Base-by-base conservation (phyloP, 176 grass and related monocot genomes). In the Pharus latifolius region DNA sequence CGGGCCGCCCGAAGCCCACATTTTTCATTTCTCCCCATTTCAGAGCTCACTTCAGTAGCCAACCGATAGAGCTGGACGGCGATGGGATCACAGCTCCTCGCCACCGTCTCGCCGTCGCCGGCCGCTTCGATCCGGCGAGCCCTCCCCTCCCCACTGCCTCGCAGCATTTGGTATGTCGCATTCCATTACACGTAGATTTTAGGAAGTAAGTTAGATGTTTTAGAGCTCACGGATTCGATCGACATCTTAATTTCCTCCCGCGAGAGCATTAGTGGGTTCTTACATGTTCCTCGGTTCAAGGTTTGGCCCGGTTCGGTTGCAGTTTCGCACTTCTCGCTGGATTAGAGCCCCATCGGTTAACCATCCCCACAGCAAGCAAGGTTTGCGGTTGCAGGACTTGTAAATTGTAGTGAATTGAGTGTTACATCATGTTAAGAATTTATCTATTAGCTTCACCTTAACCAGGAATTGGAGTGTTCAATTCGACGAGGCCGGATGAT, bases 31-130 rank as follows among this genome's bases (percentile, higher is more conserved):
- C n/a, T n/a, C n/a, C n/a, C n/a, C n/a, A n/a, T n/a, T n/a, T n/a
- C n/a, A n/a, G n/a, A n/a, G n/a, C n/a, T n/a, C n/a, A n/a, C n/a
- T n/a, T n/a, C n/a, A n/a, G n/a, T n/a, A n/a, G n/a, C n/a, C n/a
- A 2, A 67, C 40, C 13, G 15, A 8, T 35, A 49, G 48, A 22
- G 25, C 10, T 48, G 12, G 46, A 16, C n/a, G 37, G 38, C 33
- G 59, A 84, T 84, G 81, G 65, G 74, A 41, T 84, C 81, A 51
- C 81, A 78, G 59, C 74, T 84, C 42, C 31, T 65, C 59, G 67
- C 74, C 49, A 35, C 72, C 14, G 33, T 19, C 18, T 72, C 68
- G 14, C 43, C 56, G 56, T 56, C 56, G 56, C 33, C 63, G 63
- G 37, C 29, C 29, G 17, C 60, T 24, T 58, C 67, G 29, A 5